Evolutionary conservation across 1,284 basidiomycete genomes (phyloP).

Genomic region (Takashimella koratensis): DNA sequence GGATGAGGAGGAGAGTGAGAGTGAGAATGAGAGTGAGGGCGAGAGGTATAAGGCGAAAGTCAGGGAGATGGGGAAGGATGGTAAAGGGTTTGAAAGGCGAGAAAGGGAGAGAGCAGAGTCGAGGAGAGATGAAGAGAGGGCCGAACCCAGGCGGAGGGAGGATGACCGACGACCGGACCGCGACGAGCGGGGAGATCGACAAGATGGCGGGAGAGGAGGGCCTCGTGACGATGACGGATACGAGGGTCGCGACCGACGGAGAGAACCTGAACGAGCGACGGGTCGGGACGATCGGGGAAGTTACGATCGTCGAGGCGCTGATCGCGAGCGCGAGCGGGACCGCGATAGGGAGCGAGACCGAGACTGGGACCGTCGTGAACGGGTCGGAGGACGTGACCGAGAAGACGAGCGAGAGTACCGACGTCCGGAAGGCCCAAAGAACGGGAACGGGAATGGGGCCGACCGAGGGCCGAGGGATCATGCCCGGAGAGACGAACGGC

Average conservation of each 20-base stretch:
- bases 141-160: no score
- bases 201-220: background rate
- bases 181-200: background rate
- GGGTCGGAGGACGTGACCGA: background rate
- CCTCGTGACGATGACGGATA: background rate
- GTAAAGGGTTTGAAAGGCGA: background rate
- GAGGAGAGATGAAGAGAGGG: no score
- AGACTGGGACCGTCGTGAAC: background rate
- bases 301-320: background rate
- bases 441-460: background rate
- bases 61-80: background rate
- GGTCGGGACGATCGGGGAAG: no score
- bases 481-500: no score
- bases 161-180: background rate
- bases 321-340: background rate
- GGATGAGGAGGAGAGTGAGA: slow-evolving; percentile 6
- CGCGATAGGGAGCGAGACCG: slow-evolving; percentile 1
- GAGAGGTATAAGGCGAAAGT: slow-evolving; percentile 1
- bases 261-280: background rate
- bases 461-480: no score
- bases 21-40: slow-evolving; percentile 9
- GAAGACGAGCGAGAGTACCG: background rate
- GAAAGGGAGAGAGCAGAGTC: slow-evolving; percentile 6
- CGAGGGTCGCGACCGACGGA: background rate
- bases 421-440: background rate